Percentiles rank a stretch among this genome's conserved stretches.
Evolutionary conservation across 768 basidiomycete species (phyloP).

Genomic region (Cystoderma amianthinum): DNA sequence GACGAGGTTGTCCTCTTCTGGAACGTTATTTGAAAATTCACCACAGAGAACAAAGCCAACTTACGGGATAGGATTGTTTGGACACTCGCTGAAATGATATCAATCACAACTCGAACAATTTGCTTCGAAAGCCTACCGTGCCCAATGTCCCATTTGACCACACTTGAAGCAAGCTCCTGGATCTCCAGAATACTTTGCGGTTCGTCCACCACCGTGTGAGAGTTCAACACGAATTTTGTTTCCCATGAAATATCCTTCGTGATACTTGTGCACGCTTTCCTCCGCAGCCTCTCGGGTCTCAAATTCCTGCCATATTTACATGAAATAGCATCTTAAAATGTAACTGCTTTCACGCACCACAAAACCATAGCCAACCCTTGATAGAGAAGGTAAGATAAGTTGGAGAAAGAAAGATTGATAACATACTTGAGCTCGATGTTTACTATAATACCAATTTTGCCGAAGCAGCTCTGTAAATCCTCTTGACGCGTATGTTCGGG

Average conservation of each 20-base stretch:
- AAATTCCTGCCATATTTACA: slow-evolving; percentile 55
- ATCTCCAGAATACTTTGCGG: slow-evolving; percentile 77
- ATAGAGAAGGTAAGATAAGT: slow-evolving; percentile 8
- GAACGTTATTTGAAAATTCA: background rate
- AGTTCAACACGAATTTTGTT: slow-evolving; percentile 87
- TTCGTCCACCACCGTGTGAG: slow-evolving; percentile 78
- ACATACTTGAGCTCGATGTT: slow-evolving; percentile 82
- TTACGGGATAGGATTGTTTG: slow-evolving; percentile 48
- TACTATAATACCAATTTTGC: slow-evolving; percentile 70
- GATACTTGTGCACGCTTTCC: slow-evolving; percentile 81
- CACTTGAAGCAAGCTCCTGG: slow-evolving; percentile 88
- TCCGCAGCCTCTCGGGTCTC: slow-evolving; percentile 76
- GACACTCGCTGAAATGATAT: slow-evolving; percentile 54
- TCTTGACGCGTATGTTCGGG: slow-evolving; percentile 83
- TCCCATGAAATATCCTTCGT: slow-evolving; percentile 89
- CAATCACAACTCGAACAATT: background rate
- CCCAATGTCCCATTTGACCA: slow-evolving; percentile 84
- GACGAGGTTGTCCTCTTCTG: slow-evolving; percentile 29
- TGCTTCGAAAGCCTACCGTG: slow-evolving; percentile 45
- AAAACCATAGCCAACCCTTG: slow-evolving; percentile 82
- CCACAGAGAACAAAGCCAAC: slow-evolving; percentile 20
- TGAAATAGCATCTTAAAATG: slow-evolving; percentile 5
- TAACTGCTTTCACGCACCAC: slow-evolving; percentile 54
- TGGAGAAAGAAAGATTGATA: slow-evolving; percentile 8
- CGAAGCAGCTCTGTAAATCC: slow-evolving; percentile 81